Conservation (phyloP, 805 yeast genomes). For the Starmerella riodocensis region DNA sequence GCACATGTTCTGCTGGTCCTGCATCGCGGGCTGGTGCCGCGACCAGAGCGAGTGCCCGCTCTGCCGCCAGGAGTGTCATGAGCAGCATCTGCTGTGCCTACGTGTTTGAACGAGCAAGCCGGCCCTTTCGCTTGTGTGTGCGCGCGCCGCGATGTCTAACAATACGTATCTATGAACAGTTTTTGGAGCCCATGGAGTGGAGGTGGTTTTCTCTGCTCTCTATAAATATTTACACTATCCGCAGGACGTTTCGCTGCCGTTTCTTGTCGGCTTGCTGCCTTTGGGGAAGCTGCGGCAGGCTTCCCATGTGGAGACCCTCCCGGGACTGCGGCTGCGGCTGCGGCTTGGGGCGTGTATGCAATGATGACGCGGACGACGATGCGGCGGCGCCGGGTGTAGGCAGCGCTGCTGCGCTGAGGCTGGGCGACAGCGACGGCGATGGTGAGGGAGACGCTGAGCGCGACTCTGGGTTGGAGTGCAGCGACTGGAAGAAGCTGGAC, state of each 20-base stretch:
- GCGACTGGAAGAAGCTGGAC: neutral
- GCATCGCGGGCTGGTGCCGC: slow-evolving; percentile 79
- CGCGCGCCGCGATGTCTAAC: no score
- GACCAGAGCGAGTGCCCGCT: slow-evolving; percentile 85
- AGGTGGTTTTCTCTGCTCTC: no score
- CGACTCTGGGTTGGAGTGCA: neutral
- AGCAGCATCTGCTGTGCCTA: slow-evolving; percentile 50
- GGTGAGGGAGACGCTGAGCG: neutral
- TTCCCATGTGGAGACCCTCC: neutral
- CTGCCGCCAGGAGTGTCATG: slow-evolving; percentile 59
- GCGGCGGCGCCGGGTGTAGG: neutral
- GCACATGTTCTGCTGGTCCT: slow-evolving; percentile 84
- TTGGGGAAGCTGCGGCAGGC: slow-evolving; percentile 11
- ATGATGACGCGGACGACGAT: neutral
- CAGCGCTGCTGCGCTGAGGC: neutral
- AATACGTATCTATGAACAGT: no score
- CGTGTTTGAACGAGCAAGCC: slow-evolving; percentile 18
- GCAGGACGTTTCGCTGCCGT: slow-evolving; percentile 9
- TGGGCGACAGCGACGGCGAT: neutral
- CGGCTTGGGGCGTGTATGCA: no score
- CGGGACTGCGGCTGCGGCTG: no score
- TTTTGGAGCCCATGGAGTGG: no score
- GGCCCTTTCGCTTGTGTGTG: neutral
- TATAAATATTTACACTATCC: slow-evolving; percentile 14
- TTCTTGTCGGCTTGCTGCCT: slow-evolving; percentile 1